These are phyloP conservation scores for Leccinum pachyderme DNA, from an alignment of 1,284 basidiomycete species.

Conservation along the genomic window DNA sequence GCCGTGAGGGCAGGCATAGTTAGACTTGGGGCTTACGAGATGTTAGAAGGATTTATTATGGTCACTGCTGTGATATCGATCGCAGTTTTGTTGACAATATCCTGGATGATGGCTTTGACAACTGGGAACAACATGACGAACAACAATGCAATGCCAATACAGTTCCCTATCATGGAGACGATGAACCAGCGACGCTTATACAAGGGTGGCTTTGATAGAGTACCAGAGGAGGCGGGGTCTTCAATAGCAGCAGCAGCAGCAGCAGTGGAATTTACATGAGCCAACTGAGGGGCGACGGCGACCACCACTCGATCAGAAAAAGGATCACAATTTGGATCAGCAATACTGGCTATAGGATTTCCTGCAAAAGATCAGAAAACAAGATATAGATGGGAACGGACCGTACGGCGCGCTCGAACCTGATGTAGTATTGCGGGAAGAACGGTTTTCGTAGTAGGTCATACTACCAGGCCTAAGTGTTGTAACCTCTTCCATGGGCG, in stretches of 20 bases:
- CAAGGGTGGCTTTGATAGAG: conserved; percentile 28
- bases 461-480: conserved; percentile 37
- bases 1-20: neutral
- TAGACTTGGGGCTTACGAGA: conserved; percentile 45
- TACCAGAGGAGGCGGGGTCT: conserved; percentile 12
- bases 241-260: conserved; percentile 10
- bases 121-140: conserved; percentile 68
- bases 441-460: conserved; percentile 14
- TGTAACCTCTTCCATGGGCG: conserved; percentile 41
- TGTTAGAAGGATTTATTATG: conserved; percentile 51
- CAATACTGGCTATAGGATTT: conserved; percentile 40
- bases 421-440: conserved; percentile 19
- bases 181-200: conserved; percentile 48
- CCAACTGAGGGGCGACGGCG: conserved; percentile 7
- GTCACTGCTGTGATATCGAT: conserved; percentile 50
- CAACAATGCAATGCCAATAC: conserved; percentile 56
- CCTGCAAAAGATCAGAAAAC: conserved; percentile 28
- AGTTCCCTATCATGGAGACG: conserved; percentile 33
- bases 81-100: conserved; percentile 53
- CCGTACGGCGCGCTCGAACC: conserved; percentile 39
- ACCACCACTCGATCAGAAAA: conserved; percentile 12
- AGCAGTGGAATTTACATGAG: conserved; percentile 12
- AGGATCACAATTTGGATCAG: conserved; percentile 17
- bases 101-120: conserved; percentile 60
- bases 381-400: conserved; percentile 17